Percentiles rank a stretch among this genome's conserved stretches.
phyloP scores from a whole-genome alignment of 1,139 yeast species.

The Yarrowia galli region DNA sequence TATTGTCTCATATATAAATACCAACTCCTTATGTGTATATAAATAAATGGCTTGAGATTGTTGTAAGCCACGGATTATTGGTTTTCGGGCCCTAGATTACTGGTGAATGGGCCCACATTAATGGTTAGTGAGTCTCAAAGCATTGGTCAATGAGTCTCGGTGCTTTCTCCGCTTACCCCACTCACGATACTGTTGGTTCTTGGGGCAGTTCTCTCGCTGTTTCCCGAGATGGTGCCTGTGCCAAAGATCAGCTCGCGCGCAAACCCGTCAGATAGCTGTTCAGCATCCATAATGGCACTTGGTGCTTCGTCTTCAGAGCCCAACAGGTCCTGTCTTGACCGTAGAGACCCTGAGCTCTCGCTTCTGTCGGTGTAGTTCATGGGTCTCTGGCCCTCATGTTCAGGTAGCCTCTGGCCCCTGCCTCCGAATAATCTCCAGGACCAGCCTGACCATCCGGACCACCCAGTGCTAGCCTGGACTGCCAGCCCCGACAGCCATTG shows the following conservation, averaged over 20 bases:
- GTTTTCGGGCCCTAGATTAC: no score
- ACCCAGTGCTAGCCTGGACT: constrained; percentile 8
- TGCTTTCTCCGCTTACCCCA: constrained; percentile 1
- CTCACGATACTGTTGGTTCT: constrained; percentile 14
- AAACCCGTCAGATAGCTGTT: constrained; percentile 27
- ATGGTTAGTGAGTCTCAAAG: not conserved
- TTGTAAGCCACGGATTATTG: not conserved
- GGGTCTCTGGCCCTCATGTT: not conserved
- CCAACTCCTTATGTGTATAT: not conserved
- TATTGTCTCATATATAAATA: not conserved
- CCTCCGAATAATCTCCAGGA: constrained; percentile 28
- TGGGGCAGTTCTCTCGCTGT: constrained; percentile 2
- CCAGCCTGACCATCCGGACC: constrained; percentile 31
- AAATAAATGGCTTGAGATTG: not conserved
- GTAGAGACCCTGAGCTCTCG: constrained; percentile 23
- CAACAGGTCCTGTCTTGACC: constrained; percentile 22
- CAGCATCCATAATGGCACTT: constrained; percentile 29
- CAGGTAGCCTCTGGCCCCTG: constrained; percentile 1
- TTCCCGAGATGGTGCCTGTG: constrained; percentile 1
- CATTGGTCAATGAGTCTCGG: not conserved
- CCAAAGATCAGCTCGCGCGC: constrained; percentile 27
- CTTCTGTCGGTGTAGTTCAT: not conserved
- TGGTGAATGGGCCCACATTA: not conserved
- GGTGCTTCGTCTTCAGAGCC: constrained; percentile 27
- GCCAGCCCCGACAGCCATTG: constrained; percentile 26